phyloP scores from a whole-genome alignment of 345 rosid genomes.

The Populus euphratica region DNA sequence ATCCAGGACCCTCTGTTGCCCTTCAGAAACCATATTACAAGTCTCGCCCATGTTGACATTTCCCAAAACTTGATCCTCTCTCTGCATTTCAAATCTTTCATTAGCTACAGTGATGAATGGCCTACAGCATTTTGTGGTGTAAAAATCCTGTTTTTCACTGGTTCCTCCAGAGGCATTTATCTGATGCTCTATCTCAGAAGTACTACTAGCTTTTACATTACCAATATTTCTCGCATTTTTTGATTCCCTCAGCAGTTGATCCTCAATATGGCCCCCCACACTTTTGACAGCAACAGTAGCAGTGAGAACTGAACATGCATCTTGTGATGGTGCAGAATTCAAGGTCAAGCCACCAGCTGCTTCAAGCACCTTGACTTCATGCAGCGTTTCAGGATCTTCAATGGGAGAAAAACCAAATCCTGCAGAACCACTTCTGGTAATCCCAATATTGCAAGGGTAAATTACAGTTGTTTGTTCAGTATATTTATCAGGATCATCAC shows the following conservation, averaged over 20 bases:
- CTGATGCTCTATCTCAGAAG: conserved; percentile 23
- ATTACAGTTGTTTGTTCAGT: conserved; percentile 10
- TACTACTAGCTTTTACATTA: conserved; percentile 1
- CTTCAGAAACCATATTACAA: conserved; percentile 24
- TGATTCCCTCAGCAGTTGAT: conserved; percentile 20
- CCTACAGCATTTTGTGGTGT: conserved; percentile 7
- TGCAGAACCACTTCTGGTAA: conserved; percentile 10
- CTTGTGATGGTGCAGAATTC: conserved; percentile 28
- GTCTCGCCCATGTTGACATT: background rate
- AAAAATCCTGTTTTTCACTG: conserved; percentile 20
- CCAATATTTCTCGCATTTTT: background rate
- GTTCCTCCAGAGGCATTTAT: conserved; percentile 18
- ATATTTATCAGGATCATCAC: conserved; percentile 17
- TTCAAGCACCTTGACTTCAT: conserved; percentile 37
- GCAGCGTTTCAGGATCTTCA: conserved; percentile 19
- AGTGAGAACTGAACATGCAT: conserved; percentile 20
- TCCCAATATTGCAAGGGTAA: conserved; percentile 10
- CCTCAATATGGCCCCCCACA: conserved; percentile 20
- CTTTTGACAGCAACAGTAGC: conserved; percentile 21
- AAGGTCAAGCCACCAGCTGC: conserved; percentile 22
- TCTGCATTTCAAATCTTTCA: conserved; percentile 10
- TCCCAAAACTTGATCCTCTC: conserved; percentile 6
- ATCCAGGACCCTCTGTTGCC: background rate
- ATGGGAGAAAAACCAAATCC: conserved; percentile 11
- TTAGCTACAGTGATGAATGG: background rate